A percentile compares a stretch with the other conserved stretches of the same genome.
Conservation (phyloP, 306 rosid species). For the Nissolia schottii region DNA sequence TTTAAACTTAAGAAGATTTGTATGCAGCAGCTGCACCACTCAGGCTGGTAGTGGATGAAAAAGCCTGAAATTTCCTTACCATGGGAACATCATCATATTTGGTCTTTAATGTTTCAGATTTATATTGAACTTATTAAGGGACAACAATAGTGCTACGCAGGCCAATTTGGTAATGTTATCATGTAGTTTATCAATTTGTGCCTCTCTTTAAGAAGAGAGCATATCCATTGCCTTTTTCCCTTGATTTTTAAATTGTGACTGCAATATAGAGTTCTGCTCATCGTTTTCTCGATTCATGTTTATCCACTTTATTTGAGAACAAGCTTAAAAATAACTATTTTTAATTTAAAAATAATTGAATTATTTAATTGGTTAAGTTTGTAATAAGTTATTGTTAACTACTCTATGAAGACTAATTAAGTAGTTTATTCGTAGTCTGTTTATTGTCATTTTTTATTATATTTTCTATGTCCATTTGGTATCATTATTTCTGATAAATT, state of each 20-base stretch:
- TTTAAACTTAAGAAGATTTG: conserved; percentile 18
- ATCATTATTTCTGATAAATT: neutral
- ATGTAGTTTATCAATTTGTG: conserved; percentile 26
- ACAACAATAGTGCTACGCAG: conserved; percentile 23
- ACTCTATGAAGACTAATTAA: neutral
- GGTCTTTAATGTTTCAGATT: conserved; percentile 20
- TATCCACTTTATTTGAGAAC: neutral
- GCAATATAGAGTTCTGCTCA: neutral
- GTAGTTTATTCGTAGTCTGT: neutral
- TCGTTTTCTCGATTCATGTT: neutral
- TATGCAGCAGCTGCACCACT: conserved; percentile 47
- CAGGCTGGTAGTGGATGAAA: conserved; percentile 57
- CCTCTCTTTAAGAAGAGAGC: conserved; percentile 5
- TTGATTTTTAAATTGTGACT: conserved; percentile 14
- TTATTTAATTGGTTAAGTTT: neutral
- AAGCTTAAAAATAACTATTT: too few relatives aligned
- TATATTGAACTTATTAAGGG: conserved; percentile 24
- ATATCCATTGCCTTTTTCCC: conserved; percentile 17
- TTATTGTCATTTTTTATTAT: neutral
- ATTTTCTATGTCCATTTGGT: neutral
- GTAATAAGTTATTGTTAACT: neutral
- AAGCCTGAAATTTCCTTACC: conserved; percentile 42
- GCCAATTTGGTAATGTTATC: conserved; percentile 7
- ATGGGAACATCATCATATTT: conserved; percentile 33
- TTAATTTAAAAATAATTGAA: neutral